These are phyloP conservation scores for Solanum tarijense DNA, from an alignment of 257 asterid genomes.

Conservation along the genomic window DNA sequence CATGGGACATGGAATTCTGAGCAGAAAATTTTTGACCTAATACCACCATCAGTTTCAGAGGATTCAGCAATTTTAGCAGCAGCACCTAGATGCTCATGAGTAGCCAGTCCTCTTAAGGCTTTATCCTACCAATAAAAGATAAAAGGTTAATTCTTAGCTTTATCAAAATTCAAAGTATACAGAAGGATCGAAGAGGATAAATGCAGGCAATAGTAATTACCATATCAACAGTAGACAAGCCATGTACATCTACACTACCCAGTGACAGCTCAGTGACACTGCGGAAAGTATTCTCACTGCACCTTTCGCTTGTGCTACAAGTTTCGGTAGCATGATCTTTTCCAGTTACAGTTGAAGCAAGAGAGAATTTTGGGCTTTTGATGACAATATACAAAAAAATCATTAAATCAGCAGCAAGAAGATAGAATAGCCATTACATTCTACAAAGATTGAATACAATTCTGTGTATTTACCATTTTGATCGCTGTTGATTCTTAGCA, in stretches of 20 bases:
- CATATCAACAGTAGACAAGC: constrained; percentile 57
- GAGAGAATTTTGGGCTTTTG: constrained; percentile 24
- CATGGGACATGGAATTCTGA: constrained; percentile 52
- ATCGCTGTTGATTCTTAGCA: constrained; percentile 25
- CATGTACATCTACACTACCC: constrained; percentile 39
- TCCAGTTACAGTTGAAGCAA: constrained; percentile 29
- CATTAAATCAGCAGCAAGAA: background rate
- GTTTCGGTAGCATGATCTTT: constrained; percentile 20
- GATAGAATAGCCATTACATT: background rate
- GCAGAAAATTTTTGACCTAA: constrained; percentile 20
- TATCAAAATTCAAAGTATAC: constrained; percentile 5
- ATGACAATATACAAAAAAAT: background rate
- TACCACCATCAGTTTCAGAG: constrained; percentile 19
- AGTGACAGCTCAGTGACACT: constrained; percentile 26
- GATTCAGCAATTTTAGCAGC: constrained; percentile 29
- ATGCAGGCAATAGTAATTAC: constrained; percentile 27
- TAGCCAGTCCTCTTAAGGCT: constrained; percentile 71
- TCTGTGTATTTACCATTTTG: constrained; percentile 27
- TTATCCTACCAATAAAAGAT: constrained; percentile 41
- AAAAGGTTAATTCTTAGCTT: background rate
- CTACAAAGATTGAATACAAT: background rate
- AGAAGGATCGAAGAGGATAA: background rate
- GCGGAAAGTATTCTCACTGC: constrained; percentile 38
- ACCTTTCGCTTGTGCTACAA: constrained; percentile 22
- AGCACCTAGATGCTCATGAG: constrained; percentile 38